Evolutionary conservation across 768 basidiomycete genomes (phyloP).

Genomic region (Mycena belliarum): DNA sequence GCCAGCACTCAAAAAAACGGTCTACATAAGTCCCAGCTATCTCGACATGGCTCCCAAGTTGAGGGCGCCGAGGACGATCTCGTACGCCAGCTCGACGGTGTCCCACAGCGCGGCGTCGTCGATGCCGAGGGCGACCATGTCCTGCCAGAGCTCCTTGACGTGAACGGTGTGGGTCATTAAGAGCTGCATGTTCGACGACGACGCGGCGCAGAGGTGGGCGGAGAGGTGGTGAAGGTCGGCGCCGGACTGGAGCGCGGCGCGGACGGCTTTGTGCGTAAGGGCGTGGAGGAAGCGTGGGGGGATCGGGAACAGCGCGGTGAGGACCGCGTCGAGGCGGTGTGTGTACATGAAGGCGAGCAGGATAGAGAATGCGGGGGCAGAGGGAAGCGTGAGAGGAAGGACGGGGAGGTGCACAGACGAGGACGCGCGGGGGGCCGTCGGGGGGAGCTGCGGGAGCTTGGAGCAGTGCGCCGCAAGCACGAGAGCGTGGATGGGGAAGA

Average conservation of each 20-base stretch:
- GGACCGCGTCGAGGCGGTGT: slow-evolving; percentile 58
- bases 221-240: slow-evolving; percentile 57
- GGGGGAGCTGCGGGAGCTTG: slow-evolving; percentile 52
- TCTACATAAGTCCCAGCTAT: not conserved
- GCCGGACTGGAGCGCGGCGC: slow-evolving; percentile 46
- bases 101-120: slow-evolving; percentile 77
- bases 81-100: slow-evolving; percentile 78
- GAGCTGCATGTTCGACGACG: slow-evolving; percentile 42
- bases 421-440: slow-evolving; percentile 32
- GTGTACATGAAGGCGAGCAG: slow-evolving; percentile 71
- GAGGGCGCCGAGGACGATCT: slow-evolving; percentile 62
- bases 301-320: slow-evolving; percentile 64
- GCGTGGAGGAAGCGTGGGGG: slow-evolving; percentile 45
- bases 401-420: slow-evolving; percentile 57
- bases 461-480: slow-evolving; percentile 64
- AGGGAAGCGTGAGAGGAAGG: slow-evolving; percentile 69
- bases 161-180: slow-evolving; percentile 61
- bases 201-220: slow-evolving; percentile 49
- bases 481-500: slow-evolving; percentile 65
- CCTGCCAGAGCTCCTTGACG: slow-evolving; percentile 80
- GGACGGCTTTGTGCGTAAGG: slow-evolving; percentile 45
- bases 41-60: slow-evolving; percentile 39
- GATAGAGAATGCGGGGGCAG: slow-evolving; percentile 65
- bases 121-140: slow-evolving; percentile 73
- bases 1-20: not conserved